Conservation (phyloP, 768 basidiomycete genomes). For the Phaeotremella fagi region DNA sequence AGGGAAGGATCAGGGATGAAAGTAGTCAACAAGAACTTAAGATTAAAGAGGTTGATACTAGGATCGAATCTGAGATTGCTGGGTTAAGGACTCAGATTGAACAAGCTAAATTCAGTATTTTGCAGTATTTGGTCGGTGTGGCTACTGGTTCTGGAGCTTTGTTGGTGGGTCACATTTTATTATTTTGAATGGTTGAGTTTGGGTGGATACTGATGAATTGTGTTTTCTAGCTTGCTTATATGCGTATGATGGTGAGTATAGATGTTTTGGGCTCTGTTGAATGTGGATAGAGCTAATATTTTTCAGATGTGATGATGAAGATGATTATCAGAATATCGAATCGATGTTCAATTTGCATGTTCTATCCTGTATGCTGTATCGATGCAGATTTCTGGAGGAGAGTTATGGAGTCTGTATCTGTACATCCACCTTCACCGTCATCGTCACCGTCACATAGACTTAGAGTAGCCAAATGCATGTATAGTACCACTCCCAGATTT, state of each 20-base stretch:
- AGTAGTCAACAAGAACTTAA: constrained; percentile 84
- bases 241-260: constrained; percentile 36
- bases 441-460: too few relatives aligned
- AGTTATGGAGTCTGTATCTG: too few relatives aligned
- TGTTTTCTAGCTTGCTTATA: constrained; percentile 31
- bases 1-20: constrained; percentile 85
- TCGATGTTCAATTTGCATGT: too few relatives aligned
- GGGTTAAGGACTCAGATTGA: constrained; percentile 61
- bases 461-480: too few relatives aligned
- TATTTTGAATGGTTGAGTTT: too few relatives aligned
- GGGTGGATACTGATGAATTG: too few relatives aligned
- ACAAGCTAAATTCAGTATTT: constrained; percentile 50
- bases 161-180: constrained; percentile 36
- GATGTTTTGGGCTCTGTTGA: neutral
- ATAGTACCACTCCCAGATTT: too few relatives aligned
- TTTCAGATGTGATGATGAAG: neutral
- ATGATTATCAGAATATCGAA: too few relatives aligned
- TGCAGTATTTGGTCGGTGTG: constrained; percentile 51
- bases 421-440: too few relatives aligned
- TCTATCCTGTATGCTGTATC: too few relatives aligned
- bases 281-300: too few relatives aligned
- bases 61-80: constrained; percentile 94
- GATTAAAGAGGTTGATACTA: constrained; percentile 94
- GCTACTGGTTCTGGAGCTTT: constrained; percentile 48
- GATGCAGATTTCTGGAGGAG: too few relatives aligned